Base-by-base conservation (phyloP, 2,329 filamentous ascomycete genomes). In the Trichophyton simii region DNA sequence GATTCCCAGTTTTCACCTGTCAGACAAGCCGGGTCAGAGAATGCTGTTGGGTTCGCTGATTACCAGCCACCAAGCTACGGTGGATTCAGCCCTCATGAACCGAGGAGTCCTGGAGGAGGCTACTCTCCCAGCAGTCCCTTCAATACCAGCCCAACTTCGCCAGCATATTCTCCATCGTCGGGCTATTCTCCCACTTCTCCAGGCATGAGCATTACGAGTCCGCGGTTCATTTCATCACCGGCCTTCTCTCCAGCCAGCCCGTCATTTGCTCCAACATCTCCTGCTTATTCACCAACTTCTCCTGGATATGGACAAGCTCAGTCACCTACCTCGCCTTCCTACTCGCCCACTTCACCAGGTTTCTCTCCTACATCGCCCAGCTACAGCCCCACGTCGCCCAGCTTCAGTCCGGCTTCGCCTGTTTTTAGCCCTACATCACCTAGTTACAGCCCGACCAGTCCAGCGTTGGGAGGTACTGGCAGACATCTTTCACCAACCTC, bases 151-250 rank as follows among this genome's bases (percentile, higher is more conserved):
- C 87, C 87, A 65, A 83, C 84, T 3, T 89, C 87, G 76, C 87
- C 66, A 79, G 84, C 62, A 80, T 88, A 70, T 80, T 88, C 66
- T 79, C 88, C 78, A 67, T 79, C 72, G 69, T 81, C 73, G 72
- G 73, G 75, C 44, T 91, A 88, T 78, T 91, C 88, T 61, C 88
- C 89, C 2, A 88, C 87, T 5, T 91, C 87, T 38, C 88, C 88
- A 57, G 84, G 84, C 60, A 78, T 82, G 71, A 77, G 77, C 62
- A 74, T 79, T 44, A 82, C 81, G 38, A 83, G 80, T 66, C 82
- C 82, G 57, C 78, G 77, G 59, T 83, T 81, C 69, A 76, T 78
- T 64, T 78, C 79, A 2, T 81, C 79, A 28, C 80, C 80, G 11
- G 75, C 76, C 1, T 82, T 81, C 71, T 81, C 80, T 18, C 80